Evolutionary conservation across 139 green algal genomes (phyloP).

Genomic region (Volvox africanus): DNA sequence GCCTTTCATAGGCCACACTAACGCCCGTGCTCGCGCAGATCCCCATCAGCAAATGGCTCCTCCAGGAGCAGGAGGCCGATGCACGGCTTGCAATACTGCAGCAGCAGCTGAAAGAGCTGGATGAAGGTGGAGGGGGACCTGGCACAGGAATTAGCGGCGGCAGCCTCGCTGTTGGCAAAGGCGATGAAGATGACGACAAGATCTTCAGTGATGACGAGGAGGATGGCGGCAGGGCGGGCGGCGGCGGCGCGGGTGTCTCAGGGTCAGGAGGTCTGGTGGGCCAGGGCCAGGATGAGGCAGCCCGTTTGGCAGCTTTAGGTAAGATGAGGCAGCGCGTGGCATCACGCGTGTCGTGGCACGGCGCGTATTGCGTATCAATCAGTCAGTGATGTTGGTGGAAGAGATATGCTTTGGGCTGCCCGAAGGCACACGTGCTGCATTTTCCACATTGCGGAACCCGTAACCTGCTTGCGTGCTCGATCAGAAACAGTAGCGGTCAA

Average conservation of each 20-base stretch:
- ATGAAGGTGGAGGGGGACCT: neutral
- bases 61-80: conserved; percentile 59
- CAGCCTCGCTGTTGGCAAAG: neutral
- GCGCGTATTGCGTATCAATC: too few relatives aligned
- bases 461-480: too few relatives aligned
- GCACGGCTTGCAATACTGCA: conserved; percentile 34
- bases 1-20: neutral
- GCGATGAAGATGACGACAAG: conserved; percentile 25
- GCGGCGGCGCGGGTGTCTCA: neutral
- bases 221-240: neutral
- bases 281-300: neutral
- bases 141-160: neutral
- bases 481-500: too few relatives aligned
- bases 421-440: too few relatives aligned
- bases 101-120: conserved; percentile 21
- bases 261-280: neutral
- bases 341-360: neutral
- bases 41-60: conserved; percentile 73
- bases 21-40: conserved; percentile 14
- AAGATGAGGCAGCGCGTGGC: neutral
- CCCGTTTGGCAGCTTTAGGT: neutral
- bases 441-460: too few relatives aligned
- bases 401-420: too few relatives aligned
- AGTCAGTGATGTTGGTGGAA: too few relatives aligned
- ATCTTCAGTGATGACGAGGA: conserved; percentile 44